Evolutionary conservation across 345 rosid species (phyloP).

Genomic region (Atalantia buxifolia): DNA sequence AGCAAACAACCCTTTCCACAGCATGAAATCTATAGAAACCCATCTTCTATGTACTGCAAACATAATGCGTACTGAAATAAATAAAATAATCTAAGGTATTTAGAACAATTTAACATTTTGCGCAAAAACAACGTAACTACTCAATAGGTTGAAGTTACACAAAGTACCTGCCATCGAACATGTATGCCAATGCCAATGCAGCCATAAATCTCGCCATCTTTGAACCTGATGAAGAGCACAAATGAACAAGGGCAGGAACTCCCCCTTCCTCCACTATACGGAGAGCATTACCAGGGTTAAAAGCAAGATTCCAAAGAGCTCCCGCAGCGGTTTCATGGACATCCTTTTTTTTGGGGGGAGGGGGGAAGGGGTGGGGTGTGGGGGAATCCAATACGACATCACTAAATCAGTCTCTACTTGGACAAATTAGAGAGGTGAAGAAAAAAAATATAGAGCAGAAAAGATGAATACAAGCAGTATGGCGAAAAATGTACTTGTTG

Average conservation of each 20-base stretch:
- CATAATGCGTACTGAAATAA: neutral
- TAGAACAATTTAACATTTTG: neutral
- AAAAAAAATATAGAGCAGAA: neutral
- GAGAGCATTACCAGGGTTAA: slow-evolving; percentile 67
- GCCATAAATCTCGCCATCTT: slow-evolving; percentile 91
- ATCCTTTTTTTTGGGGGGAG: slow-evolving; percentile 34
- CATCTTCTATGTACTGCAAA: neutral
- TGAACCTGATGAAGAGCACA: slow-evolving; percentile 64
- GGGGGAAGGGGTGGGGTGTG: too few relatives aligned
- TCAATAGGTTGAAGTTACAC: neutral
- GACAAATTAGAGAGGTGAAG: neutral
- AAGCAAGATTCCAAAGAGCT: slow-evolving; percentile 89
- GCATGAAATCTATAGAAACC: neutral
- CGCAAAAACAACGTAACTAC: neutral
- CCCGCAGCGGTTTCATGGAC: slow-evolving; percentile 94
- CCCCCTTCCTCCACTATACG: slow-evolving; percentile 86
- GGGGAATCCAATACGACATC: neutral
- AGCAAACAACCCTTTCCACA: neutral
- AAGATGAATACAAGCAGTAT: neutral
- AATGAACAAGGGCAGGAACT: slow-evolving; percentile 71
- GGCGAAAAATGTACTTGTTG: neutral
- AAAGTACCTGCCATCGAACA: slow-evolving; percentile 74
- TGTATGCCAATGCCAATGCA: slow-evolving; percentile 76
- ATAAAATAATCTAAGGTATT: neutral
- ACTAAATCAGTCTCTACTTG: neutral